Conservation (phyloP, 2,329 filamentous ascomycete species). For the Aspergillus ibericus region DNA sequence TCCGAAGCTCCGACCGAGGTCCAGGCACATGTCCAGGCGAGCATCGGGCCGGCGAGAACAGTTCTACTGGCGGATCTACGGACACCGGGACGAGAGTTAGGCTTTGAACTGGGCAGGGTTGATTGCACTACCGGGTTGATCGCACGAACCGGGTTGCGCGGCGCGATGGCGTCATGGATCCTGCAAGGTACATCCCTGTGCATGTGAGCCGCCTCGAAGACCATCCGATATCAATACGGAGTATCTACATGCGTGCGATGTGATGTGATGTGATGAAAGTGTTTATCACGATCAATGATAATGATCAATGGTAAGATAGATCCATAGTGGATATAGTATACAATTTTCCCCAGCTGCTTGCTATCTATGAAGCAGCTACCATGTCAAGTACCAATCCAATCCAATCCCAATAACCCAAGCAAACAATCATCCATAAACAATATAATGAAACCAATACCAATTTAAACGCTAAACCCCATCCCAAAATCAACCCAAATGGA, state of each 20-base stretch:
- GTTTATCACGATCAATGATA: no score
- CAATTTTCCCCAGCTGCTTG: no score
- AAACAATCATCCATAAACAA: not conserved
- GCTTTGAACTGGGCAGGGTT: not conserved
- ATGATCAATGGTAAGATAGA: no score
- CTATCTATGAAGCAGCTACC: no score
- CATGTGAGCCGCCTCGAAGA: not conserved
- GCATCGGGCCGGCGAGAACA: not conserved
- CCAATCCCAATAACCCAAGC: not conserved
- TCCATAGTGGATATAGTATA: no score
- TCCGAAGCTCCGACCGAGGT: not conserved
- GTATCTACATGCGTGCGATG: not conserved
- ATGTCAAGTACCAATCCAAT: no score
- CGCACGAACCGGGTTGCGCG: not conserved
- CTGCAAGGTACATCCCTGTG: not conserved
- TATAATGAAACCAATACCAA: not conserved
- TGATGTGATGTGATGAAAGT: no score
- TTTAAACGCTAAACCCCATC: not conserved
- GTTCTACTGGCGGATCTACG: not conserved
- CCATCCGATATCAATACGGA: not conserved
- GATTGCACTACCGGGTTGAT: not conserved
- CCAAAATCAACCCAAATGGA: not conserved
- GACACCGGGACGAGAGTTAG: not conserved
- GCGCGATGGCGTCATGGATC: not conserved
- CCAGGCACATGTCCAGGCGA: not conserved